Evolutionary conservation across 2,329 filamentous ascomycete species (phyloP), one percentile per base, ranked within the genome.

Genomic region (Tolypocladium ophioglossoides): DNA sequence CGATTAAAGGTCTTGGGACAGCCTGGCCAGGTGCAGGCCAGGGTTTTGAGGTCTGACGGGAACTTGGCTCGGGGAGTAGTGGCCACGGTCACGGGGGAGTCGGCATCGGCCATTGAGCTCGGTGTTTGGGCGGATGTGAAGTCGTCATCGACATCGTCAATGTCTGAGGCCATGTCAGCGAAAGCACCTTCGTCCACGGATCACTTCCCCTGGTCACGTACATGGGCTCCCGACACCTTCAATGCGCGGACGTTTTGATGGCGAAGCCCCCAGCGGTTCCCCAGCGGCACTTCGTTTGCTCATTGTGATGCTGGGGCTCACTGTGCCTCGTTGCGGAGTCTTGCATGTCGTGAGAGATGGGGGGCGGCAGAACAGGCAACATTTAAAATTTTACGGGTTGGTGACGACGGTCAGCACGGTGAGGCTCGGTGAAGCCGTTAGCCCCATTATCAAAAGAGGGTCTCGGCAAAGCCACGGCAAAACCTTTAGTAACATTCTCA

Each of bases 1-100:
- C 92, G 85, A 68, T 95, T 95, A 75, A 94, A 97, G 8, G 85
- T 84, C 72, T 95, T 95, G 55, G 74, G 72, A 66, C 92, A 97
- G 58, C 78, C 81, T 12, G 85, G 79, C 67, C 83, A 85, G 1
- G 86, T 83, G 71, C 92, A 96, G 53, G 76, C 74, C 59, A 91
- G 85, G 6, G 83, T 91, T 74, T 95, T 95, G 55, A 83, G 77
- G 66, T 82, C 88, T 44, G 84, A 88, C 4, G 85, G 85, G 57
- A 82, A 83, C 55, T 78, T 81, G 55, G 72, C 68, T 14, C 73
- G 71, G 4, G 80, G 77, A 4, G 70, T 71, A 1, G 70, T 70
- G 4, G 63, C 66, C 27, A 63, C 64, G 1, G 68, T 71, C 9
- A 64, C 56, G 9, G 67, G 65, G 1, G 68, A 68, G 7, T 66